phyloP scores from a whole-genome alignment of 2,329 filamentous ascomycete species.

The Colletotrichum falcatum region DNA sequence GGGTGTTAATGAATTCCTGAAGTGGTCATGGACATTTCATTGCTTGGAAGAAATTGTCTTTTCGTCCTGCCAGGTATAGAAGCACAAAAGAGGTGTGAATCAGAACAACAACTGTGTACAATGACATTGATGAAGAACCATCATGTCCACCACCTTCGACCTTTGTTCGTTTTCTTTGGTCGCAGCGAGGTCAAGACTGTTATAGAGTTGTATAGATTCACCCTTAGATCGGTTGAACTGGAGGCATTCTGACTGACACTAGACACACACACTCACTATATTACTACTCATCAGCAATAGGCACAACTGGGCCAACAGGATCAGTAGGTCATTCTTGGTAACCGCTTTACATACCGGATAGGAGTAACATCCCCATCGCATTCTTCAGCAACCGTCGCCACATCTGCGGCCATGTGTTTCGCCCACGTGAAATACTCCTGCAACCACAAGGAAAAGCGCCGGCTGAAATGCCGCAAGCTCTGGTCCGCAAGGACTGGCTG shows the following conservation, averaged over 20 bases:
- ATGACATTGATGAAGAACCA: neutral
- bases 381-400: neutral
- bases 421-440: slow-evolving; percentile 21
- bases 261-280: neutral
- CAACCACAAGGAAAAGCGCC: slow-evolving; percentile 17
- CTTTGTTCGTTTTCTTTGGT: slow-evolving; percentile 2
- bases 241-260: neutral
- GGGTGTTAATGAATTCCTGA: neutral
- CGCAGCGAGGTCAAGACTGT: neutral
- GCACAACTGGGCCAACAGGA: neutral
- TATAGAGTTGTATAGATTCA: slow-evolving; percentile 2
- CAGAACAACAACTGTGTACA: neutral
- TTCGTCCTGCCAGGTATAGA: neutral
- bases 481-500: slow-evolving; percentile 16
- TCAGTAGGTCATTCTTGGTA: neutral
- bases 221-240: neutral
- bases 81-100: neutral
- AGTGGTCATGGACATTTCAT: neutral
- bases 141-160: neutral
- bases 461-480: slow-evolving; percentile 26
- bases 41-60: neutral
- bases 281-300: neutral
- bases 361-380: neutral
- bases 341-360: too few relatives aligned
- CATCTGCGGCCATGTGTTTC: slow-evolving; percentile 34